These are phyloP conservation scores for Epichloe glyceriae DNA, from an alignment of 2,329 filamentous ascomycete species.

Conservation along the genomic window DNA sequence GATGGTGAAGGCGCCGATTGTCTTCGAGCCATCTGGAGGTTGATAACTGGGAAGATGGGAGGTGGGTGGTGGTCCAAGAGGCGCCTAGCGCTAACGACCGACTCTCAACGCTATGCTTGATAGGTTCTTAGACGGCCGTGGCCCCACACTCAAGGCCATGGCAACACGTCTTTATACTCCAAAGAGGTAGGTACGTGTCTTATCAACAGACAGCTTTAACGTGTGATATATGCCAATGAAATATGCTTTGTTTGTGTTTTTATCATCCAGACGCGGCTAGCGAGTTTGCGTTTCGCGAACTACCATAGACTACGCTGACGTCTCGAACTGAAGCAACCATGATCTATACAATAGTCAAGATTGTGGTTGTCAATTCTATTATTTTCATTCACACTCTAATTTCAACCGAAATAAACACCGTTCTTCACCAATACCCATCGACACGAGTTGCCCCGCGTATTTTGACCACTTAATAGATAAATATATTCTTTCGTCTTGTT, in stretches of 20 bases:
- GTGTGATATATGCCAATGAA: background rate
- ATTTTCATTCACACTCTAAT: too few species aligned
- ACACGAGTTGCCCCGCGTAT: too few species aligned
- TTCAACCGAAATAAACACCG: too few species aligned
- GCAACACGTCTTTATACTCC: background rate
- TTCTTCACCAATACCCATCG: too few species aligned
- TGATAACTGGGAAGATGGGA: conserved; percentile 2
- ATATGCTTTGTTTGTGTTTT: background rate
- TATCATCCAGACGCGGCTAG: background rate
- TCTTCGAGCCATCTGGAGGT: conserved; percentile 1
- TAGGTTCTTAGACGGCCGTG: conserved; percentile 7
- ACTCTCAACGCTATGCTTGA: conserved; percentile 6
- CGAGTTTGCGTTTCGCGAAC: background rate
- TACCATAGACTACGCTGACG: too few species aligned
- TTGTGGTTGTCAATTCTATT: too few species aligned
- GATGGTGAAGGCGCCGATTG: background rate
- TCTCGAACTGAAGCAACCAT: too few species aligned
- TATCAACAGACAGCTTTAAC: background rate
- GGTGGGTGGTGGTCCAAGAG: conserved; percentile 4
- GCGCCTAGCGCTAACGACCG: conserved; percentile 1
- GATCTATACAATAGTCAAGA: too few species aligned
- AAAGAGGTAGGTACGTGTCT: background rate
- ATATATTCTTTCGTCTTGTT: too few species aligned
- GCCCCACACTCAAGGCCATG: conserved; percentile 5
- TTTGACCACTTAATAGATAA: too few species aligned